phyloP scores from a whole-genome alignment of 1,139 yeast genomes.

The Suhomyces guaymorum region DNA sequence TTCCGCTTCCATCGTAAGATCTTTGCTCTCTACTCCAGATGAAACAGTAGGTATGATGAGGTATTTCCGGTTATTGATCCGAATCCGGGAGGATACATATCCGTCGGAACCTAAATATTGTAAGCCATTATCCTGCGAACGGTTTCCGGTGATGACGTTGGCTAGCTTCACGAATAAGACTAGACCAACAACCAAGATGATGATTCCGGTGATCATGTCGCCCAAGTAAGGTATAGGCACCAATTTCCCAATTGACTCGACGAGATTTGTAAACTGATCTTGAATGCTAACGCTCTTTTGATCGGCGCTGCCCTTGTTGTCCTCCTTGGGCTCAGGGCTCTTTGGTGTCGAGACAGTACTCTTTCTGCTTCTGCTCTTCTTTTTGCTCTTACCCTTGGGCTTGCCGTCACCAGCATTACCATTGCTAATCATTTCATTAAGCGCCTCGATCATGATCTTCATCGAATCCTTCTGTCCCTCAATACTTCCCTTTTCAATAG shows the following conservation, averaged over 20 bases:
- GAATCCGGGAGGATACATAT: constrained; percentile 23
- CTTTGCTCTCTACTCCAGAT: constrained; percentile 36
- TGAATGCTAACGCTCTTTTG: too few species aligned
- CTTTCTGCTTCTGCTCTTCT: constrained; percentile 25
- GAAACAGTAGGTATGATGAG: constrained; percentile 49
- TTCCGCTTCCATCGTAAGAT: constrained; percentile 51
- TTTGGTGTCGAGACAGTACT: constrained; percentile 18
- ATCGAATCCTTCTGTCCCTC: constrained; percentile 85
- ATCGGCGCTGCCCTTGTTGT: too few species aligned
- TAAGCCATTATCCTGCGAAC: constrained; percentile 2
- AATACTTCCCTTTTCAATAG: constrained; percentile 87
- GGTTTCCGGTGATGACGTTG: constrained; percentile 11
- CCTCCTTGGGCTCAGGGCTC: constrained; percentile 11
- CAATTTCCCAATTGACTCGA: constrained; percentile 31
- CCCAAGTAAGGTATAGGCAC: constrained; percentile 34
- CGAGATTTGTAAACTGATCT: constrained; percentile 27
- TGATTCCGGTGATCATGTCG: constrained; percentile 27
- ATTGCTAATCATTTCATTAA: constrained; percentile 47
- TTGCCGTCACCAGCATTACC: constrained; percentile 10
- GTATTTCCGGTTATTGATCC: constrained; percentile 45
- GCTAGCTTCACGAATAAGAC: constrained; percentile 12
- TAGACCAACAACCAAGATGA: constrained; percentile 20
- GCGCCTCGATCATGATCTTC: constrained; percentile 56
- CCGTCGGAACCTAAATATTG: constrained; percentile 8
- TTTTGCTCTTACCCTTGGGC: constrained; percentile 22